Conservation (phyloP, 192 early-diverging fungal genomes). For the Phycomyces nitens region DNA sequence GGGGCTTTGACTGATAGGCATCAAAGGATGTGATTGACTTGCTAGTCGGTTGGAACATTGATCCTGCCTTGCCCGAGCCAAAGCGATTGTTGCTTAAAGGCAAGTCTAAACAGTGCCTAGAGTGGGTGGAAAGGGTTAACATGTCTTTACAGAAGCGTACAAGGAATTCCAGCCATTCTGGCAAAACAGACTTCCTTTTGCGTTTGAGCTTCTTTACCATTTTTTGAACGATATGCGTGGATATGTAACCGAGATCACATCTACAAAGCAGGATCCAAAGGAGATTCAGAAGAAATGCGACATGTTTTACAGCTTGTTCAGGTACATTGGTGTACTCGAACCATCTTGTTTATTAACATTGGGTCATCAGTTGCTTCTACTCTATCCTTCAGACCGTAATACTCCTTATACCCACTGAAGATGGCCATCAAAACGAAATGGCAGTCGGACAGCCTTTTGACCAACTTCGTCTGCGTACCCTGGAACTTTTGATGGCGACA, state of each 20-base stretch:
- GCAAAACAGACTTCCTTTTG: constrained; percentile 43
- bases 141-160: constrained; percentile 37
- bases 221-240: constrained; percentile 48
- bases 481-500: constrained; percentile 35
- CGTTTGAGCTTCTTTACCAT: constrained; percentile 48
- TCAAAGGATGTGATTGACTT: constrained; percentile 56
- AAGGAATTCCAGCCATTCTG: constrained; percentile 44
- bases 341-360: not conserved
- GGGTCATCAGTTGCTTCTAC: constrained; percentile 31
- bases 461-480: constrained; percentile 18
- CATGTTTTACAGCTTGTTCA: constrained; percentile 15
- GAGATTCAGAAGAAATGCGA: constrained; percentile 6
- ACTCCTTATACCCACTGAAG: constrained; percentile 2
- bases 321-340: constrained; percentile 4
- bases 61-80: constrained; percentile 39
- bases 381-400: constrained; percentile 22
- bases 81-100: constrained; percentile 46
- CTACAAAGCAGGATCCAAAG: not conserved
- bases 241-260: constrained; percentile 5
- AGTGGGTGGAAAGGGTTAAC: constrained; percentile 1
- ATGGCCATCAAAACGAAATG: not conserved
- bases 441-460: constrained; percentile 21
- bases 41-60: constrained; percentile 68
- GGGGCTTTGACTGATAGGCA: not conserved
- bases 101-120: constrained; percentile 17